These are phyloP conservation scores for Phlebiopsis flavidoalba DNA, from an alignment of 768 basidiomycete species.

Conservation along the genomic window DNA sequence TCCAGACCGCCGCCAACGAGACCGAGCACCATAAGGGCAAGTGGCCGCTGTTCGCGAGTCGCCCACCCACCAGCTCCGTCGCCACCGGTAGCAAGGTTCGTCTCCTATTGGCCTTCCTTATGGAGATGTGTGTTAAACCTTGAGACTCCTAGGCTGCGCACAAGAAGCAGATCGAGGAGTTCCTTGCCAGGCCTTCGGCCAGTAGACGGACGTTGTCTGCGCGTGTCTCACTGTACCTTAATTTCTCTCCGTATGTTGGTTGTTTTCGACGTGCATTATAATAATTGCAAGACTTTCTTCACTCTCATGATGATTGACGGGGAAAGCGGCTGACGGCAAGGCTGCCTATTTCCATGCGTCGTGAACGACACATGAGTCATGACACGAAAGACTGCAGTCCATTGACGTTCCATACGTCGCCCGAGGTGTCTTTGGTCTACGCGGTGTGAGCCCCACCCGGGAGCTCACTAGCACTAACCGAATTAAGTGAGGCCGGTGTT, in stretches of 20 bases:
- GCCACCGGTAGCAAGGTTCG: constrained; percentile 87
- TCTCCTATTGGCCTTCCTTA: neutral
- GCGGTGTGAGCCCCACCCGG: no score
- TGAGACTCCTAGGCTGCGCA: constrained; percentile 53
- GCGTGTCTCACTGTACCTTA: neutral
- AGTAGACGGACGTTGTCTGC: constrained; percentile 4
- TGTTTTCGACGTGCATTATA: neutral
- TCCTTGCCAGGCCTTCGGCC: constrained; percentile 59
- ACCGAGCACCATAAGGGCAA: constrained; percentile 90
- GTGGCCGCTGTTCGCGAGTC: constrained; percentile 88
- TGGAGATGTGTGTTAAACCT: constrained; percentile 17
- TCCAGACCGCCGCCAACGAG: constrained; percentile 88
- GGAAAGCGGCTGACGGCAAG: no score
- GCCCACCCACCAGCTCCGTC: constrained; percentile 87
- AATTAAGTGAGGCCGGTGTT: no score
- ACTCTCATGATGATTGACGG: neutral
- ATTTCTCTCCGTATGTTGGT: neutral
- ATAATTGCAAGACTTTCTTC: neutral
- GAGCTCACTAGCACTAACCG: no score
- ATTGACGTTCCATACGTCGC: no score
- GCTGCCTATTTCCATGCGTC: no score
- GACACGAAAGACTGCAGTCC: no score
- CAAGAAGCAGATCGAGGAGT: constrained; percentile 86
- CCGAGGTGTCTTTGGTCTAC: no score
- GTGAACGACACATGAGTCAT: no score